These are phyloP conservation scores for Magnaporthiopsis rhizophila DNA, from an alignment of 2,329 filamentous ascomycete genomes.

Conservation along the genomic window DNA sequence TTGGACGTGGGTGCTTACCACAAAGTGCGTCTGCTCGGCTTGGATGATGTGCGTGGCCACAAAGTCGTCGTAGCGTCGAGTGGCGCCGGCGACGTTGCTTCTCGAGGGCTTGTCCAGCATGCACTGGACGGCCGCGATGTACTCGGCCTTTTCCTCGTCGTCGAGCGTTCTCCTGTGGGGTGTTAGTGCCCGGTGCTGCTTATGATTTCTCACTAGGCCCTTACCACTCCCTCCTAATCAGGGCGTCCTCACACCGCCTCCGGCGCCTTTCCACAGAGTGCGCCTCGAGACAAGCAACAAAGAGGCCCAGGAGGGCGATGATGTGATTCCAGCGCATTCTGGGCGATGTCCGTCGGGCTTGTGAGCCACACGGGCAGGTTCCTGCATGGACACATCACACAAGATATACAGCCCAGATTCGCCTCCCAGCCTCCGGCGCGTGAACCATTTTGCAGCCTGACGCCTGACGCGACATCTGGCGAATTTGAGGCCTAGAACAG, in stretches of 20 bases:
- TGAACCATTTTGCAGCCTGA: too few relatives aligned
- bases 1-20: constrained; percentile 7
- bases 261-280: neutral
- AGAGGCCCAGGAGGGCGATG: neutral
- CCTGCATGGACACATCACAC: too few relatives aligned
- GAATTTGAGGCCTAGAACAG: too few relatives aligned
- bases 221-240: neutral
- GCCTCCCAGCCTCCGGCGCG: too few relatives aligned
- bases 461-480: too few relatives aligned
- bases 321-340: neutral
- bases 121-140: constrained; percentile 5
- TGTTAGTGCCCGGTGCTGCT: neutral
- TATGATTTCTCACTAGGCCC: too few relatives aligned
- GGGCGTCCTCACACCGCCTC: neutral
- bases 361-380: too few relatives aligned
- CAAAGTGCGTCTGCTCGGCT: constrained; percentile 17
- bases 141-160: constrained; percentile 1
- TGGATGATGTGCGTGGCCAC: constrained; percentile 21
- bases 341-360: too few relatives aligned
- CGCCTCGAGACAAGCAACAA: neutral
- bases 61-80: constrained; percentile 22
- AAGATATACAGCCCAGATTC: too few relatives aligned
- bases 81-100: constrained; percentile 15
- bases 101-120: constrained; percentile 2
- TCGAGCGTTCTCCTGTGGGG: neutral